Conservation (phyloP, 257 asterid genomes). For the Rauvolfia tetraphylla region DNA sequence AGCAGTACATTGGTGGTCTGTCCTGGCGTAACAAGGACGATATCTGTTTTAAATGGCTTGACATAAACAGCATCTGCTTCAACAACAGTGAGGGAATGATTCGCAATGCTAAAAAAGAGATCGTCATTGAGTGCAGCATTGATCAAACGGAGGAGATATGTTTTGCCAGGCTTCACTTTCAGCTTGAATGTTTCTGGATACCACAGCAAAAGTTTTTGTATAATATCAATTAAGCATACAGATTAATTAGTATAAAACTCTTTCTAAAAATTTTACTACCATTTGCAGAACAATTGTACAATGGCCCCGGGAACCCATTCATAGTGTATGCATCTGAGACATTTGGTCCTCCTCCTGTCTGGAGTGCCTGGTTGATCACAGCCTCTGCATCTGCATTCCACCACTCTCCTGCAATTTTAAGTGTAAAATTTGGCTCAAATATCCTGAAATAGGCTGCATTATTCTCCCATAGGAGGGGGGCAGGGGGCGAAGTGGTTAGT, state of each 20-base stretch:
- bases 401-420: conserved; percentile 54
- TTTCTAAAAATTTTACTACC: conserved; percentile 21
- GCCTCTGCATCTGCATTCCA: conserved; percentile 57
- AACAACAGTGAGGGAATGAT: conserved; percentile 49
- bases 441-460: not conserved
- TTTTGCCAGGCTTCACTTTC: conserved; percentile 57
- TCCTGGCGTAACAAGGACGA: conserved; percentile 43
- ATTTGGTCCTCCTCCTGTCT: conserved; percentile 61
- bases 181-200: conserved; percentile 50
- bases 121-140: conserved; percentile 83
- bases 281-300: conserved; percentile 53
- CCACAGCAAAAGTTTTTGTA: not conserved
- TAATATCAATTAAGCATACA: not conserved
- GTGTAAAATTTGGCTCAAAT: not conserved
- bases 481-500: not conserved
- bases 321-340: conserved; percentile 65
- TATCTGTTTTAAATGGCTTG: conserved; percentile 52
- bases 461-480: not conserved
- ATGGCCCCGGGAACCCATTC: conserved; percentile 59
- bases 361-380: conserved; percentile 47
- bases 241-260: not conserved
- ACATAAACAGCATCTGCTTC: conserved; percentile 62
- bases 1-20: conserved; percentile 60
- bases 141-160: conserved; percentile 62
- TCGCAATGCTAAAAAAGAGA: conserved; percentile 52